A percentile compares a stretch with the other conserved stretches of the same genome.
Conservation (phyloP, 805 yeast species). For the Kodamaea kakaduensis region DNA sequence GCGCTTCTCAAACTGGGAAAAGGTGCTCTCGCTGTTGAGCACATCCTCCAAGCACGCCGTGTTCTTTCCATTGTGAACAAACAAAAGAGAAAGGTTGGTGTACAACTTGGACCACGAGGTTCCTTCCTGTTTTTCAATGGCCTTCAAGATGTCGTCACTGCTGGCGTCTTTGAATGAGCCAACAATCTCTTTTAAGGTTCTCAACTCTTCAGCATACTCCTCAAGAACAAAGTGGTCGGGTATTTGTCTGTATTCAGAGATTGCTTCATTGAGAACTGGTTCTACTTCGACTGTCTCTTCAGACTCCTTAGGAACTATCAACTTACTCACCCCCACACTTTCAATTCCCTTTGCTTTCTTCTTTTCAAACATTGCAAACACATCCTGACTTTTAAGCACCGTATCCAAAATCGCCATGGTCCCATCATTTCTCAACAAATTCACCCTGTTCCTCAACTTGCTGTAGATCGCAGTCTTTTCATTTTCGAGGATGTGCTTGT, state of each 20-base stretch:
- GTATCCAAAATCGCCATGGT: conserved; percentile 57
- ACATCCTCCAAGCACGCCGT: conserved; percentile 36
- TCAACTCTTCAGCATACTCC: conserved; percentile 30
- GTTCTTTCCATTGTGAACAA: conserved; percentile 29
- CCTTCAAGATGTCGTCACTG: conserved; percentile 14
- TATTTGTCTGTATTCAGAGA: conserved; percentile 7
- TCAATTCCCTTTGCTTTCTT: conserved; percentile 6
- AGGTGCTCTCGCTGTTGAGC: conserved; percentile 24
- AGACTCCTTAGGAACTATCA: too few species aligned
- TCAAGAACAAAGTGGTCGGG: conserved; percentile 33
- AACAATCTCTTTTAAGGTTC: conserved; percentile 19
- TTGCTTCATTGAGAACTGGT: neutral
- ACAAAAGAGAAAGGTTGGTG: conserved; percentile 28
- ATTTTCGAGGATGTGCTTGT: conserved; percentile 13
- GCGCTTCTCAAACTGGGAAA: conserved; percentile 19
- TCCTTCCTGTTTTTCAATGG: conserved; percentile 17
- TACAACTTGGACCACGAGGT: conserved; percentile 24
- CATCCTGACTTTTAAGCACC: conserved; percentile 44
- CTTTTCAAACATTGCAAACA: conserved; percentile 18
- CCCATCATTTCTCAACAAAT: conserved; percentile 45
- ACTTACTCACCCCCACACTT: too few species aligned
- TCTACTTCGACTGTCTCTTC: neutral
- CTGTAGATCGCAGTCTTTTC: conserved; percentile 11
- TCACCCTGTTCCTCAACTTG: conserved; percentile 17
- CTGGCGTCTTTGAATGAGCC: conserved; percentile 16